Percentiles rank a stretch among this genome's conserved stretches.
phyloP scores from a whole-genome alignment of 805 yeast species.

The Schizosaccharomyces octosporus region DNA sequence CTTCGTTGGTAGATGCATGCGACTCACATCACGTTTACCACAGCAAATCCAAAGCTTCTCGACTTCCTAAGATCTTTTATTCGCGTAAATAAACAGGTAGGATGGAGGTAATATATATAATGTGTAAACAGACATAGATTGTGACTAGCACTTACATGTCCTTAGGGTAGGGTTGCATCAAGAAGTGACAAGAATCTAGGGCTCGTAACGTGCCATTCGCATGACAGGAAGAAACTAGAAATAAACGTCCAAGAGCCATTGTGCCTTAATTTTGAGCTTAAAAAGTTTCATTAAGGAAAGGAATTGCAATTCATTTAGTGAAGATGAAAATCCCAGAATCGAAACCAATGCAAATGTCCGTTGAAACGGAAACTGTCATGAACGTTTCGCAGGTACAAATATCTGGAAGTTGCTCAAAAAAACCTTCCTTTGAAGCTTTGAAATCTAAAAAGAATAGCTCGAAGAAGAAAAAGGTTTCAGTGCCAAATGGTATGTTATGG shows the following conservation, averaged over 20 bases:
- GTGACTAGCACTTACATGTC: neutral
- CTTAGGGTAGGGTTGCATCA: neutral
- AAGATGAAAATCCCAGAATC: neutral
- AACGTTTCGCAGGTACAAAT: neutral
- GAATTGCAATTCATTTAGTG: no score
- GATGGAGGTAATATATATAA: no score
- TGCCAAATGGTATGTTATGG: neutral
- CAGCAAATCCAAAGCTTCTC: no score
- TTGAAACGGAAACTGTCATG: conserved; percentile 1
- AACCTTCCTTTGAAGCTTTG: neutral
- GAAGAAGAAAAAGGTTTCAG: neutral
- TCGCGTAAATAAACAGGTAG: no score
- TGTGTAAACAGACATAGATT: neutral
- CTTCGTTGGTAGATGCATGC: no score
- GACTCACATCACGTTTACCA: no score
- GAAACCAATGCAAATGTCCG: neutral
- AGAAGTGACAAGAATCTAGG: neutral
- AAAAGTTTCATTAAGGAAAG: no score
- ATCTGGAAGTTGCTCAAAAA: neutral
- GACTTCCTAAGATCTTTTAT: no score
- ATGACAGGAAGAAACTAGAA: no score
- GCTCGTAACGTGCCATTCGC: neutral
- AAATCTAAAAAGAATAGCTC: neutral
- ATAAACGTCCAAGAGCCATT: no score
- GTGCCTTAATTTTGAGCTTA: no score